Conservation (phyloP, 345 rosid genomes). For the Punica granatum region DNA sequence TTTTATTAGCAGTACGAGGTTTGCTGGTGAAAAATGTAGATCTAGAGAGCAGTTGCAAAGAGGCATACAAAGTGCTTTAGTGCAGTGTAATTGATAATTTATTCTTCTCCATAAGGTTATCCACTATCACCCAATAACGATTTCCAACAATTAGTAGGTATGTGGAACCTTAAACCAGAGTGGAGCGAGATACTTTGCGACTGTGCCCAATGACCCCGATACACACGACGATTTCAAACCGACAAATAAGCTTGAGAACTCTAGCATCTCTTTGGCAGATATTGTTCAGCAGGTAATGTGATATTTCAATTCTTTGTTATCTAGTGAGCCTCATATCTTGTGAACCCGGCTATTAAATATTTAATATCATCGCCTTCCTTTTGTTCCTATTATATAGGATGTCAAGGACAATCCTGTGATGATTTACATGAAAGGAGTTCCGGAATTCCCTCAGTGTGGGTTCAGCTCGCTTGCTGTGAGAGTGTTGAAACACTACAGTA, state of each 20-base stretch:
- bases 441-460: constrained; percentile 90
- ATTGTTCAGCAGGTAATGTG: constrained; percentile 62
- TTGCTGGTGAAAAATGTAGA: background rate
- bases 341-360: background rate
- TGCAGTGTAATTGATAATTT: background rate
- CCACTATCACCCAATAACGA: background rate
- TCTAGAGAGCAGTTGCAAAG: background rate
- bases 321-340: background rate
- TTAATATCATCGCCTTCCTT: background rate
- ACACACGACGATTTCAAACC: constrained; percentile 85
- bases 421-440: constrained; percentile 95
- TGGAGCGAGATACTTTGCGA: constrained; percentile 40
- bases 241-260: constrained; percentile 41
- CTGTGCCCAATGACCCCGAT: constrained; percentile 65
- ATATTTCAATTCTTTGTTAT: background rate
- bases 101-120: no score
- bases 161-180: constrained; percentile 28
- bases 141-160: constrained; percentile 28
- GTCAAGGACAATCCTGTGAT: constrained; percentile 85
- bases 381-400: constrained; percentile 44
- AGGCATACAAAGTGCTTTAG: background rate
- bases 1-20: no score
- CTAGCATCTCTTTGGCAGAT: constrained; percentile 45
- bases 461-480: constrained; percentile 93
- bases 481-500: constrained; percentile 71